These are phyloP conservation scores for Fusarium sp. DNA, from an alignment of 2,329 filamentous ascomycete genomes.

Conservation along the genomic window DNA sequence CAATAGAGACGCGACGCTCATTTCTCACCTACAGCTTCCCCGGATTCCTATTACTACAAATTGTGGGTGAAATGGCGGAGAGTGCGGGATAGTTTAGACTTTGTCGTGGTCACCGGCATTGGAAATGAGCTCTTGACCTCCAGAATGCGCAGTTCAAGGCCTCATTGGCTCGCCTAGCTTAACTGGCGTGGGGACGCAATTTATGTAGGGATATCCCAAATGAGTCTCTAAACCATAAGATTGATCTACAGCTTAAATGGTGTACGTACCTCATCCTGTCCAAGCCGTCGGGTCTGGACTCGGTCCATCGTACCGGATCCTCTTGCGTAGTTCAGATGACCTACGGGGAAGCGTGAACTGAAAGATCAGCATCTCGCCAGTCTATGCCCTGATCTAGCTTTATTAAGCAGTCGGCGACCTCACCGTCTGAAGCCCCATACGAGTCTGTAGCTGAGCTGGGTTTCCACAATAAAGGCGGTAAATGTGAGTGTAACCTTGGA, in stretches of 20 bases:
- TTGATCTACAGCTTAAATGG: not conserved
- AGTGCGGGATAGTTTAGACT: not conserved
- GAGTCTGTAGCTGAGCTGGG: not conserved
- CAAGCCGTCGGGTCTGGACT: not conserved
- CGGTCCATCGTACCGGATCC: not conserved
- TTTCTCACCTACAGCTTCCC: not conserved
- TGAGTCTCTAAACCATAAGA: not conserved
- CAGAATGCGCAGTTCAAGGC: not conserved
- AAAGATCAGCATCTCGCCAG: not conserved
- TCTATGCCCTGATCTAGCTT: not conserved
- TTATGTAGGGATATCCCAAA: not conserved
- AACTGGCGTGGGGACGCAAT: too few relatives aligned
- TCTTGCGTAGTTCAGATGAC: not conserved
- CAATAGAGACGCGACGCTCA: constrained; percentile 9
- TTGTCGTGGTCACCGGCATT: not conserved
- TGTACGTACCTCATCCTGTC: not conserved
- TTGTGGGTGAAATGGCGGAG: not conserved
- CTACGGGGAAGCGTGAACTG: not conserved
- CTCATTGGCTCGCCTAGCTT: not conserved
- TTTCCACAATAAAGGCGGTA: not conserved
- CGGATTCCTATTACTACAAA: not conserved
- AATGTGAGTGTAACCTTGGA: not conserved
- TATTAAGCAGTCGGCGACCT: not conserved
- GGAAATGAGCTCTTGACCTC: not conserved
- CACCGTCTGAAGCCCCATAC: not conserved